These are phyloP conservation scores for Neophaeococcomyces mojaviensis DNA, from an alignment of 2,329 filamentous ascomycete genomes.

Conservation along the genomic window DNA sequence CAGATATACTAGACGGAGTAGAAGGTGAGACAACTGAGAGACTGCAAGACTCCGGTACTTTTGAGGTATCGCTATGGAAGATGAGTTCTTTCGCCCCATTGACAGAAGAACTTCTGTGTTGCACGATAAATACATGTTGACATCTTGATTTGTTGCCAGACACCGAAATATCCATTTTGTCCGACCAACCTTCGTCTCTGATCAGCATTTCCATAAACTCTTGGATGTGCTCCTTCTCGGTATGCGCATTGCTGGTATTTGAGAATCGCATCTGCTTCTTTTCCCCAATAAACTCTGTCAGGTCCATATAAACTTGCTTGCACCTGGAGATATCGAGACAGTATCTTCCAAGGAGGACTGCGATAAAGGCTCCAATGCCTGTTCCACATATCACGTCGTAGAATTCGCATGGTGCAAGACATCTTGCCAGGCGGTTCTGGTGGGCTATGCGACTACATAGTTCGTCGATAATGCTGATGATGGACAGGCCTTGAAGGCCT, in stretches of 20 bases:
- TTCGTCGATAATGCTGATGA: constrained; percentile 15
- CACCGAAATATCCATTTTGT: background rate
- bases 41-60: background rate
- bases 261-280: background rate
- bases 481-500: constrained; percentile 17
- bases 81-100: too few species aligned
- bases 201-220: constrained; percentile 3
- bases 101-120: background rate
- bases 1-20: background rate
- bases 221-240: constrained; percentile 2
- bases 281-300: constrained; percentile 9
- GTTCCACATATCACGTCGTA: constrained; percentile 18
- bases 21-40: background rate
- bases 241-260: background rate
- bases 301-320: constrained; percentile 16
- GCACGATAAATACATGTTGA: constrained; percentile 2
- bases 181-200: constrained; percentile 1
- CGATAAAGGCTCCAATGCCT: constrained; percentile 17
- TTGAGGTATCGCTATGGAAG: too few species aligned
- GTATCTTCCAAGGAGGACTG: constrained; percentile 15
- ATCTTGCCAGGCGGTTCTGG: constrained; percentile 10
- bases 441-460: constrained; percentile 15
- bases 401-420: constrained; percentile 13
- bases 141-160: background rate
- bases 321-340: constrained; percentile 15